Evolutionary conservation across 768 basidiomycete genomes (phyloP).

Genomic region (Lentinula raphanica): DNA sequence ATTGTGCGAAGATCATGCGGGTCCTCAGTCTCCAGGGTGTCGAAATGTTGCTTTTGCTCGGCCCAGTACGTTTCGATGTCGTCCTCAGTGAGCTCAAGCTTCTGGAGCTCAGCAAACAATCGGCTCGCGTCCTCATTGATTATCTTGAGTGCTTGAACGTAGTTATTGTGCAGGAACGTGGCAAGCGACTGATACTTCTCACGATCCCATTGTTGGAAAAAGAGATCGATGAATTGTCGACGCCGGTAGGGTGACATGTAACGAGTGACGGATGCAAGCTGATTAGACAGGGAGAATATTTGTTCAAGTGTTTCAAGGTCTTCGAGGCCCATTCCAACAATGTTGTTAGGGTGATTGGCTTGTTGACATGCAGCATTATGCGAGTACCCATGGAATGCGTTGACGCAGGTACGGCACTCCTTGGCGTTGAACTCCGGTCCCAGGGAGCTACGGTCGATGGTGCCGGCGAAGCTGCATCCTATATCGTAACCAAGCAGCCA

Average conservation of each 20-base stretch:
- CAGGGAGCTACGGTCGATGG: slow-evolving; percentile 8
- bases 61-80: too few relatives aligned
- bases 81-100: too few relatives aligned
- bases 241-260: slow-evolving; percentile 24
- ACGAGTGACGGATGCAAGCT: slow-evolving; percentile 18
- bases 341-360: slow-evolving; percentile 27
- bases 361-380: too few relatives aligned
- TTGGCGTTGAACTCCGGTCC: neutral
- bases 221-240: slow-evolving; percentile 23
- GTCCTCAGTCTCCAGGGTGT: too few relatives aligned
- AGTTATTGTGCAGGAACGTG: slow-evolving; percentile 29
- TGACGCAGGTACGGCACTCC: neutral
- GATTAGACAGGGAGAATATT: slow-evolving; percentile 27
- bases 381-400: too few relatives aligned
- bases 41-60: too few relatives aligned
- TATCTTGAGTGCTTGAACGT: slow-evolving; percentile 46
- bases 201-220: too few relatives aligned
- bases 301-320: slow-evolving; percentile 28
- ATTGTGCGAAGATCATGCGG: too few relatives aligned
- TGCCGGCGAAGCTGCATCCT: too few relatives aligned
- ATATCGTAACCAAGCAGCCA: slow-evolving; percentile 7
- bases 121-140: too few relatives aligned
- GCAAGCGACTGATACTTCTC: too few relatives aligned
- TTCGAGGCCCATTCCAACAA: slow-evolving; percentile 26
- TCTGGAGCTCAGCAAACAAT: too few relatives aligned